Evolutionary conservation across 2,329 filamentous ascomycete species (phyloP), one percentile per base, ranked within the genome.

Genomic region (Aspergillus udagawae): DNA sequence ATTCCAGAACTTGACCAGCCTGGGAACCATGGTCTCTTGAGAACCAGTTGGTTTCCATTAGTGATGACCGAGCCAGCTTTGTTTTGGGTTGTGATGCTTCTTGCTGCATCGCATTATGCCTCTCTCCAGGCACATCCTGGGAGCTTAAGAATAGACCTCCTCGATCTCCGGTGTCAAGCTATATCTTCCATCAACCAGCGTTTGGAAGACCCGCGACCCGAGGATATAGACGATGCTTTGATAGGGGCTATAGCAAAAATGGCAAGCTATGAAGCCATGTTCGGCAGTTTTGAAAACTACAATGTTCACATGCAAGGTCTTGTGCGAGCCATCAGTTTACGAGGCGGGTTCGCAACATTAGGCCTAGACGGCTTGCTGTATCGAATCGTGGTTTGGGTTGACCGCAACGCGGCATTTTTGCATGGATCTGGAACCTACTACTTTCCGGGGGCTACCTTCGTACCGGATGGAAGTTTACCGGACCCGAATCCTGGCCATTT

Each of bases 261-360:
- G 79, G 80, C 79, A 9, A 77, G 75, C 58, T 82, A 80, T 63
- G 80, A 83, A 62, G 79, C 79, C n/a, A 77, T 81, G 59, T 80
- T 77, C 60, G 79, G 80, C 23, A 71, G 74, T 21, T 62, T 71
- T 21, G 64, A 70, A 3, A 71, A 73, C 14, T 82, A 78, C 57
- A 67, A 73, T 52, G 74, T 76, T 3, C 80, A 83, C 68, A 82
- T 82, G 79, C 67, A 68, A 1, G 80, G 75, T 3, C 67, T 82
- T 27, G 59, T 65, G 41, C 68, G 72, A 20, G 77, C 80, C 67
- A 68, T 83, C 10, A 68, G 67, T 20, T 59, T 79, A 45, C 73
- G 79, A 20, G 79, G 80, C 3, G 80, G 80, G 3, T 62, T 82
- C 12, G 52, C 63, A 3, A 65, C 66, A 3, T 69, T 82, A 1